Evolutionary conservation across 768 basidiomycete genomes (phyloP), one percentile per base, ranked within the genome.

Genomic region (Trametes cingulata): DNA sequence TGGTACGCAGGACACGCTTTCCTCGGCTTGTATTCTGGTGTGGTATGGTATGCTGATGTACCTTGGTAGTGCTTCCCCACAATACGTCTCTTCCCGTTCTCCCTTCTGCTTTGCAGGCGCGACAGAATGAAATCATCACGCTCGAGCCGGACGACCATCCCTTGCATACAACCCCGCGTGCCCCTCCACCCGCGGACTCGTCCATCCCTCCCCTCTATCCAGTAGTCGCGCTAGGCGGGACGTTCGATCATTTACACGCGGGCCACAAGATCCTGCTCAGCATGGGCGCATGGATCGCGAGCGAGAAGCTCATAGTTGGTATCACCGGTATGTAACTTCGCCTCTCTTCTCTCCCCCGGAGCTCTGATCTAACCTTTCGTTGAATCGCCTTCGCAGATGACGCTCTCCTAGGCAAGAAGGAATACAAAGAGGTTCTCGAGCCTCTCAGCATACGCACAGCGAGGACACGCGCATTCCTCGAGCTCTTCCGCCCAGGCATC

Each of bases 231-330:
- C 80, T 98, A 8, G 96, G 97, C 6, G 97, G 97, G 0, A 98
- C 97, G 0, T 98, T 98, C 73, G 97, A 99, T 74, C 97, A 98
- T 72, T 83, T 99, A 15, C 97, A 99, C 70, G 85, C 94, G 3
- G 97, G 96, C 0, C 97, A 99, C 77, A 97, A 97, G 75, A 95
- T 99, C 60, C 83, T 99, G 27, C 82, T 99, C 12, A 91, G 93
- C 68, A 93, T 97, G 86, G 89, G 85, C 13, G 86, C 91, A 1
- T 94, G 89, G 82, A 86, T 98, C 56, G 80, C 95, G 0, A 71
- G 75, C 43, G 72, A 80, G 62, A 95, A 94, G 72, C 75, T 98
- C 68, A 92, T 98, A 61, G 86, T 98, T 64, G 97, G 97, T 5
- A 77, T 98, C 39, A 91, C 93, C 53, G 89, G 92, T 90, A 58